These are phyloP conservation scores for Cucumis sativus DNA, from an alignment of 306 rosid species.

Conservation along the genomic window Cucumber_9930_V3 NC_026660.2:8554001-8554500, in stretches of 20 bases:
- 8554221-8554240: conserved; percentile 18
- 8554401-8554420: not conserved
- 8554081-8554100: conserved; percentile 32
- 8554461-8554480: not conserved
- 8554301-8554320: not conserved
- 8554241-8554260: not conserved
- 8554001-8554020: not conserved
- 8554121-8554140: conserved; percentile 70
- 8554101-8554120: conserved; percentile 88
- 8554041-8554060: not conserved
- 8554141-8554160: conserved; percentile 62
- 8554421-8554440: not conserved
- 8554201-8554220: conserved; percentile 88
- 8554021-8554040: not conserved
- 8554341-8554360: not conserved
- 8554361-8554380: not conserved
- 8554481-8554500: not conserved
- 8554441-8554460: not conserved
- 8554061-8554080: conserved; percentile 7
- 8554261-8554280: not conserved
- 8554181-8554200: conserved; percentile 69
- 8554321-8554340: not conserved
- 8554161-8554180: conserved; percentile 93
- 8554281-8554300: not conserved
- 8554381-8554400: not conserved